Conservation (phyloP, 1,139 yeast species). For the Taphrina deformans region DNA sequence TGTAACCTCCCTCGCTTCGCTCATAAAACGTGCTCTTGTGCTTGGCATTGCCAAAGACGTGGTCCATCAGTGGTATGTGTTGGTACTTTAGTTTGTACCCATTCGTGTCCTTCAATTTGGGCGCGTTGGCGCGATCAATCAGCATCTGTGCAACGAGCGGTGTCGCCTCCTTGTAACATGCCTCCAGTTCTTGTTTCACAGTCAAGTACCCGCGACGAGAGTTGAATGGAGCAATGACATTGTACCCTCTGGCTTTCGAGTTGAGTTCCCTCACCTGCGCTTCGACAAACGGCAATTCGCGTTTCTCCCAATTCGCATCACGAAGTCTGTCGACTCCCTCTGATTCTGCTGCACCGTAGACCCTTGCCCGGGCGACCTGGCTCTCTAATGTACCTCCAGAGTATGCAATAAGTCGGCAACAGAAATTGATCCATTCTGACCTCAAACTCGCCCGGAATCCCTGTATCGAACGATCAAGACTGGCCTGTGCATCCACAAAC, state of each 20-base stretch:
- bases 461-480: constrained; percentile 11
- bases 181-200: constrained; percentile 54
- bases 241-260: constrained; percentile 63
- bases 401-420: constrained; percentile 23
- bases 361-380: constrained; percentile 46
- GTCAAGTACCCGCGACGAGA: constrained; percentile 68
- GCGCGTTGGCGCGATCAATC: constrained; percentile 25
- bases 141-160: constrained; percentile 13
- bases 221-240: constrained; percentile 72
- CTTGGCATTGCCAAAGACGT: constrained; percentile 22
- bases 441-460: constrained; percentile 21
- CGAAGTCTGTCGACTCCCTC: constrained; percentile 16
- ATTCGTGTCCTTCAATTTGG: constrained; percentile 17
- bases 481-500: constrained; percentile 73
- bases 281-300: constrained; percentile 48
- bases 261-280: constrained; percentile 56
- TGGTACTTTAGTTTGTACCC: constrained; percentile 17
- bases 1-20: constrained; percentile 24
- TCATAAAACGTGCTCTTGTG: constrained; percentile 22
- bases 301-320: constrained; percentile 47
- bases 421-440: constrained; percentile 16
- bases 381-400: constrained; percentile 51
- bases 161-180: constrained; percentile 46
- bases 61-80: constrained; percentile 19
- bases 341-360: constrained; percentile 20